phyloP scores from a whole-genome alignment of 179 eudicot species.

The Nepenthes alata region DNA sequence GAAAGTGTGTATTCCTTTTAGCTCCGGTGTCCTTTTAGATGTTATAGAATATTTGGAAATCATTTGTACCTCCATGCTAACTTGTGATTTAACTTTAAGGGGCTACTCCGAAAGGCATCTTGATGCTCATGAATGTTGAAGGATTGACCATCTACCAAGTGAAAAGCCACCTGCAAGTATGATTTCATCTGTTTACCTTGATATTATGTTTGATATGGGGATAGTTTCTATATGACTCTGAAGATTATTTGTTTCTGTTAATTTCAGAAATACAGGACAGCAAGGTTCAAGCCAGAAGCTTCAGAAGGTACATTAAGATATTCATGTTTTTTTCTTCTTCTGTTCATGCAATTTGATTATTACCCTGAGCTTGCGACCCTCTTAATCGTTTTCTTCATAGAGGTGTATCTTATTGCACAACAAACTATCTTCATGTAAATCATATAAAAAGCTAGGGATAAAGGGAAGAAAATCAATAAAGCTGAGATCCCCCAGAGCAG shows the following conservation, averaged over 20 bases:
- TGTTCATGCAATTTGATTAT: neutral
- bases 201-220: neutral
- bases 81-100: conserved; percentile 16
- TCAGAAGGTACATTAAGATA: conserved; percentile 29
- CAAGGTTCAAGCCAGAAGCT: conserved; percentile 41
- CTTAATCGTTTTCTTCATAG: too few species aligned
- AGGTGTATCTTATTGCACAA: too few species aligned
- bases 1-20: conserved; percentile 31
- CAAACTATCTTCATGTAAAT: too few species aligned
- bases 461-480: too few species aligned
- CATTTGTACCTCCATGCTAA: conserved; percentile 2
- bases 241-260: neutral
- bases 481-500: too few species aligned
- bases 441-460: too few species aligned
- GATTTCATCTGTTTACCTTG: neutral
- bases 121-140: conserved; percentile 49
- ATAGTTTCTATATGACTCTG: neutral
- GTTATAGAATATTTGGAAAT: neutral
- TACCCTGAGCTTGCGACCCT: too few species aligned
- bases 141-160: conserved; percentile 55
- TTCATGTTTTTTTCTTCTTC: neutral
- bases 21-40: neutral
- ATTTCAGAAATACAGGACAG: conserved; percentile 46
- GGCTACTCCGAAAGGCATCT: conserved; percentile 53
- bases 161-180: conserved; percentile 53